phyloP scores from a whole-genome alignment of 805 yeast species.

The Metschnikowia lunata region DNA sequence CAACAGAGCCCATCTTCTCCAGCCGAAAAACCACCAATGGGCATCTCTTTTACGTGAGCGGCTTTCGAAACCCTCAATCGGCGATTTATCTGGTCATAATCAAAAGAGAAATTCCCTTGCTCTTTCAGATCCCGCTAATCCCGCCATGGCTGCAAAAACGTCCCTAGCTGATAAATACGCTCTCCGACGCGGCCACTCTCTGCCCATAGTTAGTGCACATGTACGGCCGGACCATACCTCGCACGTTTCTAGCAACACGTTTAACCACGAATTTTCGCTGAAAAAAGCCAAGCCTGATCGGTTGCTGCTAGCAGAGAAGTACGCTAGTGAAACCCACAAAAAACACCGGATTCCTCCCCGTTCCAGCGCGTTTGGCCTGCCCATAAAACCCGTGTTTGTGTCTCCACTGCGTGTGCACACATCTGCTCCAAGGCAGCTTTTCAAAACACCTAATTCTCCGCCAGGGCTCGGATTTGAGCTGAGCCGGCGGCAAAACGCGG shows the following conservation, averaged over 20 bases:
- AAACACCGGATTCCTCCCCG: too few species aligned
- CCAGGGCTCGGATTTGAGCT: too few species aligned
- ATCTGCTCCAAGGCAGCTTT: background rate
- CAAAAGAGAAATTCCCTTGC: too few species aligned
- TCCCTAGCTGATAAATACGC: conserved; percentile 17
- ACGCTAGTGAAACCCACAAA: background rate
- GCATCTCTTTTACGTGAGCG: too few species aligned
- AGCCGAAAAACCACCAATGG: too few species aligned
- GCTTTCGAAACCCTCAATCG: too few species aligned
- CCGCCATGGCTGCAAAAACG: conserved; percentile 10
- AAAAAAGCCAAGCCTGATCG: background rate
- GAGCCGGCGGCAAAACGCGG: background rate
- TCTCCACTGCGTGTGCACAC: background rate
- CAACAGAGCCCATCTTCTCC: too few species aligned
- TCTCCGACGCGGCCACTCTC: background rate
- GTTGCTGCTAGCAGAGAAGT: conserved; percentile 6
- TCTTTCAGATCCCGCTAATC: too few species aligned
- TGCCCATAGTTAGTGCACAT: too few species aligned
- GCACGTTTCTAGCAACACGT: too few species aligned
- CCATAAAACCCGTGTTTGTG: conserved; percentile 3
- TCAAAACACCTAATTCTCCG: background rate
- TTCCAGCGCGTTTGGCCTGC: conserved; percentile 8
- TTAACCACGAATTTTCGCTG: background rate
- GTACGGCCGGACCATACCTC: too few species aligned
- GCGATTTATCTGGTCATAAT: too few species aligned